Evolutionary conservation across 768 basidiomycete species (phyloP), one percentile per base, ranked within the genome.

Genomic region (Trametes cingulata): DNA sequence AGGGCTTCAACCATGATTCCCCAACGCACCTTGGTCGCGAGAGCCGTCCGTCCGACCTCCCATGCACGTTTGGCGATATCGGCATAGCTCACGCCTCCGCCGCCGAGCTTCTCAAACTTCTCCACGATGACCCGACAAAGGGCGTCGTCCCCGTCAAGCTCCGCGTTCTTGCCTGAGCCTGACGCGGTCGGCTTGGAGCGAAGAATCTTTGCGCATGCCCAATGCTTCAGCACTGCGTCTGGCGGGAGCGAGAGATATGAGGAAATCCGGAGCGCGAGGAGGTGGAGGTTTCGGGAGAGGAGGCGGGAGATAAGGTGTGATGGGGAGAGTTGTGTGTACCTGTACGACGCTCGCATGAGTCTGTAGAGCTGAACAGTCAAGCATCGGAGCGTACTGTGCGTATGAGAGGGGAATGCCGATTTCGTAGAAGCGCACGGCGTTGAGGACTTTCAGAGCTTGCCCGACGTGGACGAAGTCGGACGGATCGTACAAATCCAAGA

Each of bases 11-110:
- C 25, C 49, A 19, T 37, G 37, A 46, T 36, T 8, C 20, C 14
- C 43, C 27, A 39, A 40, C 65, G 40, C 22, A 93, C 94, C 84
- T 90, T 91, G 1, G 93, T 93, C 0, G 94, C 95, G 50, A 98
- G 75, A 43, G 85, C 82, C 2, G 82, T 80, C 56, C 93, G 74
- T 1, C 95, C 95, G 15, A 87, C 85, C 69, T 92, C 88, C 95
- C 95, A 98, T 29, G 96, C 95, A 46, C 87, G 86, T 72, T 86
- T 87, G 3, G 97, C 95, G 64, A 98, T 94, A 60, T 97, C 96
- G 9, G 95, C 95, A 71, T 94, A 98, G 68, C 91, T 93, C 17
- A 97, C 93, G 8, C 85, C 84, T 1, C 79, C 81, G 17, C 87
- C 84, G 17, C 92, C 92, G 39, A 95, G 79, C 57, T 84, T 85